Evolutionary conservation across 2,329 filamentous ascomycete species (phyloP).

Genomic region (Penicillium brevicompactum): DNA sequence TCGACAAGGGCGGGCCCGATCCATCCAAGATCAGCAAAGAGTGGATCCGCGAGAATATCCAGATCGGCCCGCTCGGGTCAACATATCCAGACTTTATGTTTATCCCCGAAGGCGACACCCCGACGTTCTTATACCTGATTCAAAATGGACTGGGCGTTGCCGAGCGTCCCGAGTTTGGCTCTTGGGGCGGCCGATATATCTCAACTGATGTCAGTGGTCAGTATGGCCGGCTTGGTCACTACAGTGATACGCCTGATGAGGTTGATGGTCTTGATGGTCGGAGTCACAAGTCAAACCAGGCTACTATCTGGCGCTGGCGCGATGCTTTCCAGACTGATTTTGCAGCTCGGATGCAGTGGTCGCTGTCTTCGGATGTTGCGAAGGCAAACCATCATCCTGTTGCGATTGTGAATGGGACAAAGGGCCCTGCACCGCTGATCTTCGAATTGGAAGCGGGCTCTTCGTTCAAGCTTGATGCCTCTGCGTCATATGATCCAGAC

Average conservation of each 20-base stretch:
- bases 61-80: slow-evolving; percentile 52
- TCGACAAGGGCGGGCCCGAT: slow-evolving; percentile 54
- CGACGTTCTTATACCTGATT: slow-evolving; percentile 44
- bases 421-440: slow-evolving; percentile 12
- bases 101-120: slow-evolving; percentile 57
- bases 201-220: slow-evolving; percentile 12
- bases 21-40: slow-evolving; percentile 50
- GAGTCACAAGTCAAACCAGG: slow-evolving; percentile 44
- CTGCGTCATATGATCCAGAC: slow-evolving; percentile 24
- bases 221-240: slow-evolving; percentile 12
- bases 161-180: slow-evolving; percentile 45
- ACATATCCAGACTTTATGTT: slow-evolving; percentile 52
- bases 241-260: neutral
- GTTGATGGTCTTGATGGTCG: slow-evolving; percentile 36
- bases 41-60: slow-evolving; percentile 58
- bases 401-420: slow-evolving; percentile 18
- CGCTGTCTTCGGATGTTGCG: slow-evolving; percentile 24
- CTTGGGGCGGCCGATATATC: slow-evolving; percentile 47
- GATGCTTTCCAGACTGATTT: slow-evolving; percentile 56
- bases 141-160: slow-evolving; percentile 46
- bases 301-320: slow-evolving; percentile 58
- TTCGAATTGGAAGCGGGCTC: slow-evolving; percentile 19
- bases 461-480: slow-evolving; percentile 24
- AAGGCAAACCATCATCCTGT: slow-evolving; percentile 27
- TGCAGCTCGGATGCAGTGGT: slow-evolving; percentile 53